Evolutionary conservation across 208 protist genomes (phyloP), one percentile per base, ranked within the genome.

Genomic region (Plasmodiophora brassicae): DNA sequence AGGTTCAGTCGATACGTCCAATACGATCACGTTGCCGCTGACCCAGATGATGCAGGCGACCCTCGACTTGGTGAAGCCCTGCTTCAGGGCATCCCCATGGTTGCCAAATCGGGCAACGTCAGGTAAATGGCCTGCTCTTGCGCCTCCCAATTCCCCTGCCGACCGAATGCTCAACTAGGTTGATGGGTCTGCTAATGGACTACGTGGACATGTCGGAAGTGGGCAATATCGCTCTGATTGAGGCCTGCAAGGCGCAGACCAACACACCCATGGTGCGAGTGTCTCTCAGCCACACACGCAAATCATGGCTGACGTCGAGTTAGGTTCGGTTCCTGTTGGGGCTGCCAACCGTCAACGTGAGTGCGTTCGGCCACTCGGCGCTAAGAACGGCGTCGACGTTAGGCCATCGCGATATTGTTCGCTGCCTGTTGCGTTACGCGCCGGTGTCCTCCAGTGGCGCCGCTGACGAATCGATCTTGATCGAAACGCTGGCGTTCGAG

Each of bases 401-500:
- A 32, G 65, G 65, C 5, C 5, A 32, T 32, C 32, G 41, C 32
- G 65, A 78, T 44, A 5, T 78, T 32, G 65, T 78, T 78, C 65
- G 65, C 20, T 32, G 5, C 14, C 65, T 78, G 65, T 38, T 78
- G n/a, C 32, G 41, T 38, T 44, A 32, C 65, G 32, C 65, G 20
- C 5, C 65, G 65, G 41, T 5, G 5, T n/a, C 41, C 5, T 38
- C 41, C 32, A 8, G 5, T 5, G 65, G 32, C 41, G 65, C 65
- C 41, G 41, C 14, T 32, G n/a, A 78, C n/a, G 5, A 44, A n/a
- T 14, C 32, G 5, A 78, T 78, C n/a, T 14, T 78, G 14, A 5
- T 78, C n/a, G 65, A 78, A 32, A 78, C 65, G 65, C 65, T 78
- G 65, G 10, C 5, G n/a, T 78, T 44, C 65, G 65, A 38, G n/a